Percentiles rank a stretch among this genome's conserved stretches.
phyloP scores from a whole-genome alignment of 495 filamentous ascomycete species.

The Penicillium pulvis region DNA sequence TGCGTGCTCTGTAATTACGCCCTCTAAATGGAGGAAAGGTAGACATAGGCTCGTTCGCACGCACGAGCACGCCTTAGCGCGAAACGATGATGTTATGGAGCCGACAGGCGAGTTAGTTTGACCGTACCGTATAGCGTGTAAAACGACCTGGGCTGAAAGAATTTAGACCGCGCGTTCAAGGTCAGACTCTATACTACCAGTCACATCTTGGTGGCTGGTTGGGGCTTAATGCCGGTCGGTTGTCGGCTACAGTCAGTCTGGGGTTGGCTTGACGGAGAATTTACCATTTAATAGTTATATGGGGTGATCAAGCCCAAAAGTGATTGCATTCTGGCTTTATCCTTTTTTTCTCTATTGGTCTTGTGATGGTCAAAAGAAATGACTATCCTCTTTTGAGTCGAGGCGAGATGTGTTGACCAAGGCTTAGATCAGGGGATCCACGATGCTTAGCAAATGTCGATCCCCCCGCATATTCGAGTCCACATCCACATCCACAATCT shows the following conservation, averaged over 20 bases:
- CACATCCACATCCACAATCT: neutral
- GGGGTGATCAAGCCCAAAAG: conserved; percentile 6
- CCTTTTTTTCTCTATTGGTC: neutral
- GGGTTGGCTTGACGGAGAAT: conserved; percentile 1
- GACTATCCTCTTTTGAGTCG: neutral
- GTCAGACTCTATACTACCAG: neutral
- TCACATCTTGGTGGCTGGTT: neutral
- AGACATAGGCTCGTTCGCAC: conserved; percentile 8
- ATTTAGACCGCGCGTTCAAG: conserved; percentile 1
- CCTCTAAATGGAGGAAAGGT: conserved; percentile 3
- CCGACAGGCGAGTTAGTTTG: conserved; percentile 17
- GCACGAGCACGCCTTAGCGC: conserved; percentile 19
- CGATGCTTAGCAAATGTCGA: conserved; percentile 8
- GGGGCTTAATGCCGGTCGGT: conserved; percentile 1
- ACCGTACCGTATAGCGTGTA: neutral
- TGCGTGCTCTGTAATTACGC: conserved; percentile 22
- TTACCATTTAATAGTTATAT: conserved; percentile 1
- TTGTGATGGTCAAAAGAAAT: neutral
- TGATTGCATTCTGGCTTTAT: neutral
- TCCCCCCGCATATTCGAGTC: conserved; percentile 4
- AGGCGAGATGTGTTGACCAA: neutral
- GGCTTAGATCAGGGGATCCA: conserved; percentile 1
- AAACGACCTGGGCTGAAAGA: neutral
- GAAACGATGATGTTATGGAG: conserved; percentile 18
- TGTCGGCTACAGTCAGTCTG: conserved; percentile 3